Conservation (phyloP, 148 eudicot species). For the Chenopodium suecicum region DNA sequence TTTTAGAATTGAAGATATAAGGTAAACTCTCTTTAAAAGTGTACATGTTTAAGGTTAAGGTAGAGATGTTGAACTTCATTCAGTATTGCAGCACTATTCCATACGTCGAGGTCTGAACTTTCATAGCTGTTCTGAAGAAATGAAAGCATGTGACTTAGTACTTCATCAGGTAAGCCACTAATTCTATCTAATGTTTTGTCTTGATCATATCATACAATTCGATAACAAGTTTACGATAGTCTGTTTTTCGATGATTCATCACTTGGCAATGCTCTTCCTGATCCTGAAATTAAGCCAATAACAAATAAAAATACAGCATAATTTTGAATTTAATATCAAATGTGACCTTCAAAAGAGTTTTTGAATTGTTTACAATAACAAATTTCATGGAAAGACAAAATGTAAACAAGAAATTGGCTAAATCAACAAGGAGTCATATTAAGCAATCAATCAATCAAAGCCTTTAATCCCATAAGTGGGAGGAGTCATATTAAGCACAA, state of each 20-base stretch:
- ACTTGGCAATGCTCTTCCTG: neutral
- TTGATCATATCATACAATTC: neutral
- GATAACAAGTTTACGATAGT: neutral
- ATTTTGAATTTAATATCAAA: too few relatives aligned
- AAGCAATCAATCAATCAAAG: too few relatives aligned
- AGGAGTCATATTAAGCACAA: too few relatives aligned
- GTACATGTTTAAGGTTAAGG: neutral
- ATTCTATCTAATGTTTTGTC: neutral
- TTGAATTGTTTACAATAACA: too few relatives aligned
- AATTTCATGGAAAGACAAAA: too few relatives aligned
- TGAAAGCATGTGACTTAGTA: neutral
- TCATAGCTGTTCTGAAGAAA: neutral
- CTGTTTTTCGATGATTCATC: neutral
- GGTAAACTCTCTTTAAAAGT: neutral
- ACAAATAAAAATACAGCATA: neutral
- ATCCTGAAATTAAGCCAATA: neutral
- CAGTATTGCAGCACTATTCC: neutral
- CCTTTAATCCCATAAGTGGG: too few relatives aligned
- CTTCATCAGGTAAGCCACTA: conserved; percentile 1
- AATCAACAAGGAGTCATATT: too few relatives aligned
- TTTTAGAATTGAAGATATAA: neutral
- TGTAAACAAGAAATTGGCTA: too few relatives aligned
- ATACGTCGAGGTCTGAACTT: neutral
- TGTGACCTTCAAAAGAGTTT: too few relatives aligned
- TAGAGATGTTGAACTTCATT: neutral